These are phyloP conservation scores for Spatholobus suberectus DNA, from an alignment of 306 rosid genomes.

Conservation along the genomic window DNA sequence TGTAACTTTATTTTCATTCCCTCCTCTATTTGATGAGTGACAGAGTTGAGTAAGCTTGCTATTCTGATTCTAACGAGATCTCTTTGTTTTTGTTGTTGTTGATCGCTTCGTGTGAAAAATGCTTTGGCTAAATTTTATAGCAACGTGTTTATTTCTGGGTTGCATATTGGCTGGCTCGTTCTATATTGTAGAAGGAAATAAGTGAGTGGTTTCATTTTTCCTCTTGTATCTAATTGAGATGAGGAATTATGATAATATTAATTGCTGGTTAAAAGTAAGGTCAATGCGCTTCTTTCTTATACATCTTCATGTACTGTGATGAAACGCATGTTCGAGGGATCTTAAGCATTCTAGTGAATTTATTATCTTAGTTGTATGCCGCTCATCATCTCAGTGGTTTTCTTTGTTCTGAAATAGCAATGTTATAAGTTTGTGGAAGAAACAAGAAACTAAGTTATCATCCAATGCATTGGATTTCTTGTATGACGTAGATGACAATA, in stretches of 20 bases:
- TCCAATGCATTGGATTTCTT: neutral
- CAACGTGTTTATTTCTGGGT: neutral
- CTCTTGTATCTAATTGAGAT: too few species aligned
- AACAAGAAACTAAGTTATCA: constrained; percentile 7
- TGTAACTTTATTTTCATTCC: too few species aligned
- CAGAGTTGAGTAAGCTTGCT: neutral
- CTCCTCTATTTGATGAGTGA: too few species aligned
- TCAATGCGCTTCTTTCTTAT: neutral
- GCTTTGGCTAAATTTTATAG: neutral
- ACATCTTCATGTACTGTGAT: neutral
- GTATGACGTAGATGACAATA: neutral
- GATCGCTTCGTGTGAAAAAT: neutral
- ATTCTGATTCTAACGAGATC: constrained; percentile 33
- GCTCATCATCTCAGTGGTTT: constrained; percentile 1
- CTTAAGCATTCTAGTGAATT: neutral
- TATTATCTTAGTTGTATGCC: neutral
- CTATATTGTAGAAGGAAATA: too few species aligned
- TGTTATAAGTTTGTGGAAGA: neutral
- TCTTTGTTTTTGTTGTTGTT: constrained; percentile 29
- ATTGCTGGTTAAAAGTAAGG: too few species aligned
- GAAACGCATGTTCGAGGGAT: neutral
- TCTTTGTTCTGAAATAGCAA: neutral
- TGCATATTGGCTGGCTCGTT: constrained; percentile 15
- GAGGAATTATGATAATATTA: too few species aligned
- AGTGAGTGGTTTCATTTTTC: too few species aligned